phyloP scores from a whole-genome alignment of 495 filamentous ascomycete species.

The Podospora conica region DNA sequence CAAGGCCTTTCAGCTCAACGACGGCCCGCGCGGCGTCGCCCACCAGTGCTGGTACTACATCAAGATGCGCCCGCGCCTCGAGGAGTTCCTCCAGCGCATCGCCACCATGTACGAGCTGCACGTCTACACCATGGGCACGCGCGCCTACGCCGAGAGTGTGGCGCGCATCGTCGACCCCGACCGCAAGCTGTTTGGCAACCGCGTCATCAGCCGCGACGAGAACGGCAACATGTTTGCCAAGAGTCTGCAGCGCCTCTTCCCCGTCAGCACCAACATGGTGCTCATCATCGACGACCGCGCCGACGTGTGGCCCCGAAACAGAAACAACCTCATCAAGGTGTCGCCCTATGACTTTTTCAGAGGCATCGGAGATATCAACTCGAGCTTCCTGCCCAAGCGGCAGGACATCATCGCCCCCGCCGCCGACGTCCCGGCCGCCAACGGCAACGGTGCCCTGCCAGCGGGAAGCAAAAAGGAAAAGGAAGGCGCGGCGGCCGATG shows the following conservation, averaged over 20 bases:
- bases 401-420: constrained; percentile 56
- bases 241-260: constrained; percentile 85
- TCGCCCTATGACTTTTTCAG: constrained; percentile 95
- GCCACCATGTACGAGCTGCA: constrained; percentile 86
- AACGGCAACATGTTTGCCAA: constrained; percentile 89
- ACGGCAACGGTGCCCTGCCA: constrained; percentile 13
- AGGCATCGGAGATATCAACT: constrained; percentile 98
- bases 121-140: constrained; percentile 98
- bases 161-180: constrained; percentile 90
- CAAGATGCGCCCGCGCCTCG: constrained; percentile 90
- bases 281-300: constrained; percentile 97
- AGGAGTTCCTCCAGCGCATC: constrained; percentile 73
- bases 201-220: constrained; percentile 93
- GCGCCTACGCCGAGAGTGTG: constrained; percentile 87
- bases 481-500: constrained; percentile 49
- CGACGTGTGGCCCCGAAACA: constrained; percentile 96
- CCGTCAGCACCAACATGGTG: constrained; percentile 97
- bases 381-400: constrained; percentile 87
- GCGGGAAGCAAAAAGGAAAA: constrained; percentile 15
- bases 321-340: constrained; percentile 90
- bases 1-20: constrained; percentile 79
- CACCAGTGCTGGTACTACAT: constrained; percentile 90
- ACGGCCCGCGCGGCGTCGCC: constrained; percentile 59
- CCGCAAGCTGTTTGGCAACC: constrained; percentile 82
- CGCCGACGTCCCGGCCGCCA: not conserved